These are phyloP conservation scores for Trichocomaceae sp. DNA, from an alignment of 2,329 filamentous ascomycete genomes.

Conservation along the genomic window DNA sequence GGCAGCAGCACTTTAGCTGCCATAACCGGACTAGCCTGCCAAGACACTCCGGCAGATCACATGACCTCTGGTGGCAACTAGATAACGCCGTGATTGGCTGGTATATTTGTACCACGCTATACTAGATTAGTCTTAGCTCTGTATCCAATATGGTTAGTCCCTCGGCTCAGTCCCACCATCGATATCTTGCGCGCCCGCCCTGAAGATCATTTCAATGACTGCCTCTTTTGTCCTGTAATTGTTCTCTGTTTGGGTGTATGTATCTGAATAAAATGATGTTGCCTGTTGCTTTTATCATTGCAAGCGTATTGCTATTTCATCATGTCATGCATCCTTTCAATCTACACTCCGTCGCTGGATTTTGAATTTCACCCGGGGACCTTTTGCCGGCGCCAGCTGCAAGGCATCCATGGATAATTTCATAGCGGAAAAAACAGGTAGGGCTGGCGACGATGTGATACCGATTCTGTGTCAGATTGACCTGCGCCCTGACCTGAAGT, in stretches of 20 bases:
- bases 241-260: no score
- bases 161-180: not conserved
- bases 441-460: not conserved
- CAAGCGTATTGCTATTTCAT: no score
- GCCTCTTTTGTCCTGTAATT: no score
- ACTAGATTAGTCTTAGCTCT: not conserved
- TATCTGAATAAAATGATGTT: no score
- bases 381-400: no score
- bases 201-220: not conserved
- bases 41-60: not conserved
- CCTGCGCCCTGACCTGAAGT: not conserved
- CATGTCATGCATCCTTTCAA: no score
- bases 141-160: not conserved
- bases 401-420: no score
- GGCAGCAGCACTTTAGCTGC: slow-evolving; percentile 8
- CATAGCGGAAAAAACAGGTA: no score
- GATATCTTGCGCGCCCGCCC: no score
- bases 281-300: no score
- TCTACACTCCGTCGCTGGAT: no score
- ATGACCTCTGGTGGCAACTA: not conserved
- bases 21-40: slow-evolving; percentile 1
- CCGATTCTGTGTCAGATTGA: not conserved
- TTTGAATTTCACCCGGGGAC: no score
- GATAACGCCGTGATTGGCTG: not conserved
- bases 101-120: not conserved